Evolutionary conservation across 2,329 filamentous ascomycete genomes (phyloP).

Genomic region (Ascochyta lentis): DNA sequence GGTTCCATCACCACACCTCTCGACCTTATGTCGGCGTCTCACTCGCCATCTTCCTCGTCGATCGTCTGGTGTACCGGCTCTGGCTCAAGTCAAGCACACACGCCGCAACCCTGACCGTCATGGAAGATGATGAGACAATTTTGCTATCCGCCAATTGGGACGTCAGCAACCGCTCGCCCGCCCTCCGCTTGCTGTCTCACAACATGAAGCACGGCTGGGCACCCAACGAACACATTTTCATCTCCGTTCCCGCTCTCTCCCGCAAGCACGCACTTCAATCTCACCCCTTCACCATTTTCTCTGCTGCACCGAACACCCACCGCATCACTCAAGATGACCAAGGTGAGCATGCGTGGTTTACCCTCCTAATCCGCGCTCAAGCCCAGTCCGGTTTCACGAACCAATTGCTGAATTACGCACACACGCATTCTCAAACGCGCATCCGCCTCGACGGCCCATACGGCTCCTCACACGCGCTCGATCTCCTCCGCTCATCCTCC

Average conservation of each 20-base stretch:
- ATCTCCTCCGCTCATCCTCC: slow-evolving; percentile 59
- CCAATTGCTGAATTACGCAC: slow-evolving; percentile 61
- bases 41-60: slow-evolving; percentile 63
- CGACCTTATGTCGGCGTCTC: slow-evolving; percentile 62
- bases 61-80: slow-evolving; percentile 65
- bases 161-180: slow-evolving; percentile 23
- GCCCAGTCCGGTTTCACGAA: slow-evolving; percentile 62
- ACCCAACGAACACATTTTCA: slow-evolving; percentile 69
- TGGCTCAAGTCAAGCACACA: slow-evolving; percentile 58
- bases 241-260: slow-evolving; percentile 64
- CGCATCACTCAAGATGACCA: slow-evolving; percentile 32
- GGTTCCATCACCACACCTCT: slow-evolving; percentile 63
- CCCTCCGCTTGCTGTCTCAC: slow-evolving; percentile 21
- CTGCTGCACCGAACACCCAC: slow-evolving; percentile 56
- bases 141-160: slow-evolving; percentile 57
- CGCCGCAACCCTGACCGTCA: slow-evolving; percentile 59
- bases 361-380: slow-evolving; percentile 66
- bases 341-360: slow-evolving; percentile 59
- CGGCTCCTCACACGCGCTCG: slow-evolving; percentile 63
- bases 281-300: slow-evolving; percentile 72
- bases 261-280: slow-evolving; percentile 63
- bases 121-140: slow-evolving; percentile 65
- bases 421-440: slow-evolving; percentile 50
- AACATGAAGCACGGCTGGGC: slow-evolving; percentile 62
- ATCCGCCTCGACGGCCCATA: slow-evolving; percentile 71